phyloP scores from a whole-genome alignment of 805 yeast species.

The Alloascoidea hylecoeti region DNA sequence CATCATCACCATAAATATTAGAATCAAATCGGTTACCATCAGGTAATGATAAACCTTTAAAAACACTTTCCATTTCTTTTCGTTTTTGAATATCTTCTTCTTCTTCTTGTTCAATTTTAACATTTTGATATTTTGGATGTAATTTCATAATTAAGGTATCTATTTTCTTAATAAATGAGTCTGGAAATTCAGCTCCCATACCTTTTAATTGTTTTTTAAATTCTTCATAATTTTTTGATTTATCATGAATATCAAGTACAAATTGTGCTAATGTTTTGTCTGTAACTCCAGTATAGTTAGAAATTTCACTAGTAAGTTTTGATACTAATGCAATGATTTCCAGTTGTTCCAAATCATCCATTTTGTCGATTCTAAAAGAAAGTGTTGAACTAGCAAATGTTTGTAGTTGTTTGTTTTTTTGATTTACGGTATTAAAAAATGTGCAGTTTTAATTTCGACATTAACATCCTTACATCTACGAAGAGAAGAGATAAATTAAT shows the following conservation, averaged over 20 bases:
- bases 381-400: too few relatives aligned
- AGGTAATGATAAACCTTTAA: conserved; percentile 11
- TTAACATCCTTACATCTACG: too few relatives aligned
- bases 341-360: conserved; percentile 17
- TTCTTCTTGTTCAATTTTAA: background rate
- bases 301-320: conserved; percentile 16
- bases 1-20: background rate
- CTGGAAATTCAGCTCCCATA: conserved; percentile 28
- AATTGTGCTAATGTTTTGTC: conserved; percentile 33
- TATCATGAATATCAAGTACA: conserved; percentile 23
- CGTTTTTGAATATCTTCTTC: conserved; percentile 2
- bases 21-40: conserved; percentile 6
- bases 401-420: too few relatives aligned
- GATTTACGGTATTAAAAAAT: too few relatives aligned
- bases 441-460: too few relatives aligned
- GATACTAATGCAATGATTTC: conserved; percentile 18
- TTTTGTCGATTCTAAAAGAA: conserved; percentile 5
- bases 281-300: conserved; percentile 20
- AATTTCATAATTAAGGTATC: conserved; percentile 15
- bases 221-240: conserved; percentile 16
- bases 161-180: conserved; percentile 13
- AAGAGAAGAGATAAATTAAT: too few relatives aligned
- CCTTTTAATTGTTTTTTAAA: conserved; percentile 24
- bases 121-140: conserved; percentile 16
- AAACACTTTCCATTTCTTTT: conserved; percentile 3